Evolutionary conservation across 2,329 filamentous ascomycete species (phyloP), one percentile per base, ranked within the genome.

Genomic region (Ophiosphaerella korrae): DNA sequence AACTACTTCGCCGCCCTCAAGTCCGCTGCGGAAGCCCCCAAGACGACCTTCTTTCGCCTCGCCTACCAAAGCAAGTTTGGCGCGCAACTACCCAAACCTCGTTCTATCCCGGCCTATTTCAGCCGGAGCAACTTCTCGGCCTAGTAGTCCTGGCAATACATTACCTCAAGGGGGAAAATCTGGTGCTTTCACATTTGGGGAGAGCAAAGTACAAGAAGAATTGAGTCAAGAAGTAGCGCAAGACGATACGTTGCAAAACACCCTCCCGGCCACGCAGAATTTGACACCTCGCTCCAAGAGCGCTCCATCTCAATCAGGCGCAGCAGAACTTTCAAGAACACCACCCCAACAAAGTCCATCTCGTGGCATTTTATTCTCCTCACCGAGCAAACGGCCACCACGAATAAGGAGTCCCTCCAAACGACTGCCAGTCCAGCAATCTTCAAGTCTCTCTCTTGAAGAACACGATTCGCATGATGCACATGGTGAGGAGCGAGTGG

Each of bases 41-140:
- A 63, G 68, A 46, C 61, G 72, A 42, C 63, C 71, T 0, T 75
- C 73, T 2, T 76, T 68, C 43, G 66, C 67, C 39, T 75, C 74
- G 14, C 74, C 74, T 13, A 75, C 72, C 2, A 74, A 73, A 64
- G 68, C 73, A 18, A 75, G 70, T 45, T 66, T 75, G 23, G 61
- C 73, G 50, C 72, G 73, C 46, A 72, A 67, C 54, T 72, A 76
- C 48, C 72, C 73, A 3, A 64, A 62, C 33, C 56, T 74, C 2
- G 46, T 70, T 12, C 58, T 60, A 13, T 50, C 50, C 40, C 64
- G 57, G 12, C 54, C 56, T 5, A 49, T 52, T n/a, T 58, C 57
- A 3, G 35, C 59, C 3, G 57, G 45, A 8, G 53, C 55, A 16
- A 41, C 52, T 5, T 36, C 49, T 5, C 50, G 49, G 38, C 48